phyloP scores from a whole-genome alignment of 2,329 filamentous ascomycete genomes.

The Orbilia oligospora region DNA sequence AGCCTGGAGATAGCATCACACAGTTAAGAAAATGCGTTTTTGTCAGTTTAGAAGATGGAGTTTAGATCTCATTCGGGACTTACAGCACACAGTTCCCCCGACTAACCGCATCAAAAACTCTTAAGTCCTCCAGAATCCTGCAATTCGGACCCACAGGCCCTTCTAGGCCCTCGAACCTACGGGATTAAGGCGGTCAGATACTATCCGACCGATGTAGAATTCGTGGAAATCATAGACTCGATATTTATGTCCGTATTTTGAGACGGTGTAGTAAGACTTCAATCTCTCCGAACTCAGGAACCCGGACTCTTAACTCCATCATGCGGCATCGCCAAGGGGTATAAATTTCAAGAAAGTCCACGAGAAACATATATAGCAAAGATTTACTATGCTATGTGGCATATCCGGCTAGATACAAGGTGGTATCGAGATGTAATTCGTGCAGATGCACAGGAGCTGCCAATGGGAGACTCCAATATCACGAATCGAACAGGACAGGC shows the following conservation, averaged over 20 bases:
- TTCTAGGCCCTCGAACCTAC: slow-evolving; percentile 2
- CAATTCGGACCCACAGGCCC: slow-evolving; percentile 11
- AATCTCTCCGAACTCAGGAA: slow-evolving; percentile 22
- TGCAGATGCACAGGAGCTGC: background rate
- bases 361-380: background rate
- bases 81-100: background rate
- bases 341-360: slow-evolving; percentile 24
- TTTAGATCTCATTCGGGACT: background rate
- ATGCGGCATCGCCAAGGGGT: slow-evolving; percentile 18
- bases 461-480: background rate
- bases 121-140: slow-evolving; percentile 10
- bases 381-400: background rate
- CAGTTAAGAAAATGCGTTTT: slow-evolving; percentile 8
- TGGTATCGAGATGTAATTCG: background rate
- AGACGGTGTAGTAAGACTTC: background rate
- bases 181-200: slow-evolving; percentile 29
- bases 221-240: background rate
- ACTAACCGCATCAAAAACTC: background rate
- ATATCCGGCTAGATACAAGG: slow-evolving; percentile 6
- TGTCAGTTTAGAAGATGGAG: background rate
- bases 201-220: slow-evolving; percentile 17
- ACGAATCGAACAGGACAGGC: background rate
- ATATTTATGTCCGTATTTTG: slow-evolving; percentile 5
- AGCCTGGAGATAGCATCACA: background rate
- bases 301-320: slow-evolving; percentile 13